Evolutionary conservation across 257 asterid genomes (phyloP), one percentile per base, ranked within the genome.

Genomic region (Solanum dulcamara): DNA sequence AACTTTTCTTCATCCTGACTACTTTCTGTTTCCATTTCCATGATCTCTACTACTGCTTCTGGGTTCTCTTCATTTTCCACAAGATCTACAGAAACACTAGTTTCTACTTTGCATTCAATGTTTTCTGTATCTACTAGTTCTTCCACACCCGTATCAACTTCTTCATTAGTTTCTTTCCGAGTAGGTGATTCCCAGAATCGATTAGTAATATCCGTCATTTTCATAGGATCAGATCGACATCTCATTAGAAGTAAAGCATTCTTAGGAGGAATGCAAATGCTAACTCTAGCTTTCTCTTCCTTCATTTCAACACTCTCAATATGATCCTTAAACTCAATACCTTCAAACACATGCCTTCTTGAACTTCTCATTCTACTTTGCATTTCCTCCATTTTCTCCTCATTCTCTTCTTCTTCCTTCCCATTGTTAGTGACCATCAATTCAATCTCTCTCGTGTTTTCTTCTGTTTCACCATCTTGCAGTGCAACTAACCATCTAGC

Each of bases 161-260:
- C 88, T 48, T 77, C 86, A 5, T 85, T 89, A n/a, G 74, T 44
- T n/a, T 70, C 83, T 2, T 77, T 62, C 33, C 82, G 87, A 37
- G 92, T 88, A n/a, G 91, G 72, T 3, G 86, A 88, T 70, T 94
- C 99, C 91, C 97, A 94, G 80, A 90, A 91, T 10, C 93, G 87
- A 87, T 87, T 90, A 10, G 94, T 86, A 4, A 97, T 94, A 85
- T 91, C 88, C 2, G 98, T 97, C 94, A 97, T 93, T 88, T 95
- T 93, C 90, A 92, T 90, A 4, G 99, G 99, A 91, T 97, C 98
- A 84, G 99, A 97, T 93, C 98, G 92, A 87, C 98, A 97, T 86
- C 99, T 91, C 99, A 97, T 97, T 84, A 97, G 75, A 84, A 97
- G 83, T 20, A 97, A 94, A 67, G 99, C 99, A 51, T 97, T 97